Base-by-base conservation (phyloP, 1,284 basidiomycete species). In the Rhodotorula sp. region DNA sequence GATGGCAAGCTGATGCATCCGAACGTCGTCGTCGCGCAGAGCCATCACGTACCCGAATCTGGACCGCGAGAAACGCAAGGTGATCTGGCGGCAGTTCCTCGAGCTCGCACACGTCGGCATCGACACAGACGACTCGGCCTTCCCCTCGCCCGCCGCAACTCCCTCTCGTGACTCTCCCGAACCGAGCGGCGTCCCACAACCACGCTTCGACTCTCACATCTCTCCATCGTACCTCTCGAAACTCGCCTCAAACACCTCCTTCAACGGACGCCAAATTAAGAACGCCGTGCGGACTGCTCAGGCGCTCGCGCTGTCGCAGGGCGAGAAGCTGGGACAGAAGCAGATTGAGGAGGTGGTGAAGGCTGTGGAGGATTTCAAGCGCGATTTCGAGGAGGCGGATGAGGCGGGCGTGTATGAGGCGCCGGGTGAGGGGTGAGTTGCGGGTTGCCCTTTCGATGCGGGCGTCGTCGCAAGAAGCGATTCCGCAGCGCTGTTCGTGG, bases 251-350 rank as follows among this genome's bases (percentile, higher is more conserved):
- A 47, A 62, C 9, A 6, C 34, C 18, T 60, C 34, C 4, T 61
- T 69, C 59, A 65, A 69, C 40, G 68, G 68, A 11, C 9, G 31
- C 37, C 85, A 87, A 78, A 87, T 88, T 75, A 87, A 87, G 82
- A 87, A 88, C 71, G 85, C 85, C 2, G 84, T 84, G 11, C 80
- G 85, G 65, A 87, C 86, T 2, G 87, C 86, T 46, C 83, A 84
- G 65, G 85, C 85, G 46, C 79, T 88, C 47, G 86, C 86, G 24
- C 66, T 82, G 26, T 84, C 83, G 11, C 78, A 83, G 28, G 80
- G 81, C 11, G 82, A 85, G 77, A 76, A 75, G 52, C 78, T 87
- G 4, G 75, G 72, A 10, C 83, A 81, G 72, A 76, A 72, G 48
- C 85, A 88, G 78, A 80, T 88, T 58, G 73, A 81, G 68, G 83